These are phyloP conservation scores for Nannochloropsis limnetica DNA, from an alignment of 352 stramenopile genomes.

Conservation along the genomic window DNA sequence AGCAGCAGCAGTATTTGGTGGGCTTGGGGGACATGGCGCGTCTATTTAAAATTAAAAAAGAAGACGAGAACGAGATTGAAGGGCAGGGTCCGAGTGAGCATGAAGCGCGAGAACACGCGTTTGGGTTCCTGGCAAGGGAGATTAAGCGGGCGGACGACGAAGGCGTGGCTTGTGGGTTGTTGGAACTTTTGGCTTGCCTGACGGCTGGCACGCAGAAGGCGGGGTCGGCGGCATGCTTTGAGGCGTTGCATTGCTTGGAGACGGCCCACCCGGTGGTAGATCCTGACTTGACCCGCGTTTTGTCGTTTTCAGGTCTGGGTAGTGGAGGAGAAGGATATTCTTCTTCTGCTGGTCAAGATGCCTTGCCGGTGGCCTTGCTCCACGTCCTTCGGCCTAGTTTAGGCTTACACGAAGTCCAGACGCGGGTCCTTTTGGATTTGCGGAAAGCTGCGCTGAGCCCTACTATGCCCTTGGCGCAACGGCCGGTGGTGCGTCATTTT, in stretches of 20 bases:
- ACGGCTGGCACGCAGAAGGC: constrained; percentile 9
- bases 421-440: constrained; percentile 23
- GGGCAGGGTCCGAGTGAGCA: neutral
- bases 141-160: neutral
- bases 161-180: constrained; percentile 21
- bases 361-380: constrained; percentile 9
- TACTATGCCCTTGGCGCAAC: neutral
- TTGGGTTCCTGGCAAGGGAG: constrained; percentile 17
- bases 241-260: constrained; percentile 13
- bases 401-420: constrained; percentile 1
- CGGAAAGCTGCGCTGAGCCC: neutral
- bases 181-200: neutral
- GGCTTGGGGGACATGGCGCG: neutral
- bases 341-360: neutral
- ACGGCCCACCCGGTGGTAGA: neutral
- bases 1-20: neutral
- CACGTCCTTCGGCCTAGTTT: neutral
- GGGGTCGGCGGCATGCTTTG: neutral
- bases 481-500: constrained; percentile 1
- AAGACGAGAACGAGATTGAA: neutral
- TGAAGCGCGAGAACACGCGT: constrained; percentile 6
- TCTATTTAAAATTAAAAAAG: neutral
- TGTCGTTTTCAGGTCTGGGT: neutral
- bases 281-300: neutral
- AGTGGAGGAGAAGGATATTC: neutral